phyloP scores from a whole-genome alignment of 176 grass and related monocot genomes.

The Oryza meyeriana region DNA sequence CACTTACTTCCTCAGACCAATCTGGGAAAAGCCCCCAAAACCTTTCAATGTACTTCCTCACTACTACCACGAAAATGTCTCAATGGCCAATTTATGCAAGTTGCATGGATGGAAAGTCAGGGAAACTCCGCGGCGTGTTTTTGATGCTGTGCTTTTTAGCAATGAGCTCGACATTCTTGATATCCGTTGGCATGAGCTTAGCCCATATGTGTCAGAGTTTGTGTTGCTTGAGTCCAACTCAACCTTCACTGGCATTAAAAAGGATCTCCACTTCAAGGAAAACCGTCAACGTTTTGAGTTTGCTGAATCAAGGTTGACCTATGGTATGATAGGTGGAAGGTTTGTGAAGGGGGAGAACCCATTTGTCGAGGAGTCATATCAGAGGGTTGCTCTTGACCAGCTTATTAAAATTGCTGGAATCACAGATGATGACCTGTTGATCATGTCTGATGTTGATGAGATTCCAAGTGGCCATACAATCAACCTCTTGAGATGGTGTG shows the following conservation, averaged over 20 bases:
- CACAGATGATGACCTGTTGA: constrained; percentile 72
- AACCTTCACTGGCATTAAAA: constrained; percentile 77
- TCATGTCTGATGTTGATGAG: constrained; percentile 96
- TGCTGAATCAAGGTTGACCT: constrained; percentile 74
- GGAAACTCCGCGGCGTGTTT: constrained; percentile 73
- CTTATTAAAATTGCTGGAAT: constrained; percentile 80
- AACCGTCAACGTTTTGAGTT: constrained; percentile 57
- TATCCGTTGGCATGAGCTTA: constrained; percentile 83
- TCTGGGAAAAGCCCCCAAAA: constrained; percentile 90
- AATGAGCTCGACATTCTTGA: constrained; percentile 85
- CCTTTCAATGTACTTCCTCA: constrained; percentile 69
- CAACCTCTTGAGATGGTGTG: constrained; percentile 80
- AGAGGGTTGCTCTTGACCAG: constrained; percentile 76
- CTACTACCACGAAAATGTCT: constrained; percentile 75
- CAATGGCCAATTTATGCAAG: constrained; percentile 74
- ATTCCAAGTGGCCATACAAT: constrained; percentile 87
- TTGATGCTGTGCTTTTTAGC: constrained; percentile 85
- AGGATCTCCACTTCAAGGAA: constrained; percentile 71
- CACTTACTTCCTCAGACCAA: constrained; percentile 77
- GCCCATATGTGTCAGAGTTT: constrained; percentile 82
- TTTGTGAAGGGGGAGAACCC: constrained; percentile 91
- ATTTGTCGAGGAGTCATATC: constrained; percentile 90
- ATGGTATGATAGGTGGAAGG: constrained; percentile 70
- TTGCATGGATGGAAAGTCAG: constrained; percentile 81
- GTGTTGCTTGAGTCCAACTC: constrained; percentile 86